Percentiles rank a stretch among this genome's conserved stretches.
phyloP scores from a whole-genome alignment of 768 basidiomycete species.

The Rhizopogon rudus region DNA sequence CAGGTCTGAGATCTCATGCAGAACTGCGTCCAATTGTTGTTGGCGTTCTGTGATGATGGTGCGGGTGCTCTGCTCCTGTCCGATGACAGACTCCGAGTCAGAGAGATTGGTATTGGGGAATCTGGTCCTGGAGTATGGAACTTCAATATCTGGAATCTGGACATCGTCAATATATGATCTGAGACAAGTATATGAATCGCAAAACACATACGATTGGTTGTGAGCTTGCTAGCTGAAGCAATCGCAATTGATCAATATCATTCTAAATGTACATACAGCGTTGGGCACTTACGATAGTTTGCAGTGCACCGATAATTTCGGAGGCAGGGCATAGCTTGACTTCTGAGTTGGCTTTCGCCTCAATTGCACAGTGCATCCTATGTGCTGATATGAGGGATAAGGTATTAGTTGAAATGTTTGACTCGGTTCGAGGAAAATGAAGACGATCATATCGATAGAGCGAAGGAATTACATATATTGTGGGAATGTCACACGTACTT shows the following conservation, averaged over 20 bases:
- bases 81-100: background rate
- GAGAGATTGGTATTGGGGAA: constrained; percentile 6
- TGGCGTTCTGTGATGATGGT: constrained; percentile 12
- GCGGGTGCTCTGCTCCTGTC: constrained; percentile 5
- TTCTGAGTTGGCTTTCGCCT: background rate
- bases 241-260: no score
- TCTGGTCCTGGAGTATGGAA: background rate
- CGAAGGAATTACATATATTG: no score
- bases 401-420: no score
- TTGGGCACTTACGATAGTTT: background rate
- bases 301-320: background rate
- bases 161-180: background rate
- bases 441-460: no score
- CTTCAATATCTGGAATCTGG: background rate
- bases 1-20: constrained; percentile 9
- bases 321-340: background rate
- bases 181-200: no score
- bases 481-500: no score
- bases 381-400: no score
- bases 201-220: background rate
- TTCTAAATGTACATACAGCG: no score
- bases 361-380: no score
- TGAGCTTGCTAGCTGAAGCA: background rate
- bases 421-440: no score
- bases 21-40: constrained; percentile 10